Evolutionary conservation across 176 grass and related monocot species (phyloP), one percentile per base, ranked within the genome.

Genomic region (Carex pumila): DNA sequence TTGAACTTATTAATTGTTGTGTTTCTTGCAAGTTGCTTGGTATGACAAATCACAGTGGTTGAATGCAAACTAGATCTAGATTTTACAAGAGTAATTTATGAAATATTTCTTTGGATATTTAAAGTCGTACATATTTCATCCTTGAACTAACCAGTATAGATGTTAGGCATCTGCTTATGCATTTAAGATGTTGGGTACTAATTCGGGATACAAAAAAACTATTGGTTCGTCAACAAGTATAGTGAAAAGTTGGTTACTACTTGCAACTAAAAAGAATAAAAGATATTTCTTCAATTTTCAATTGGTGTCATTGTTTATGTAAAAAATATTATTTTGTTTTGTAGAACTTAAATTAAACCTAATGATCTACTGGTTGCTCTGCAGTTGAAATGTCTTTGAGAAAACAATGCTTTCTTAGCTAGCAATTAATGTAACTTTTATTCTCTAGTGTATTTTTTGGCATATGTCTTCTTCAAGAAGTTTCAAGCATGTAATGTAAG

Each of bases 311-410:
- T 77, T 62, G 25, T 77, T 77, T 55, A 32, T 19, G 12, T 76
- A 65, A 79, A 62, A 37, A 61, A 58, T 84, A 62, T 1, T 0
- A 31, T 3, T 83, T 2, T 85, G 41, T 83, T 70, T 85, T 81
- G 83, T 88, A 95, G 93, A 92, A 7, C 0, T 25, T 25, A 25
- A 25, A 25, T 25, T 25, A 25, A 25, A 25, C 25, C 25, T 25
- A 25, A 25, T 25, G 25, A 25, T 25, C 25, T 25, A 25, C 25
- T 25, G 25, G 25, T 25, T 25, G 25, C 25, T 25, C 0, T 25
- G 93, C 90, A 82, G 82, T 1, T 90, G 93, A 2, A 88, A 95
- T 95, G 25, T 89, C 18, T 70, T 95, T 0, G 93, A 95, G 83
- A 92, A 92, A 74, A 82, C 93, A 15, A 84, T 88, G 74, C 88